Evolutionary conservation across 129 eudicot species (phyloP), one percentile per base, ranked within the genome.

Genomic region (Flaveria bidentis): DNA sequence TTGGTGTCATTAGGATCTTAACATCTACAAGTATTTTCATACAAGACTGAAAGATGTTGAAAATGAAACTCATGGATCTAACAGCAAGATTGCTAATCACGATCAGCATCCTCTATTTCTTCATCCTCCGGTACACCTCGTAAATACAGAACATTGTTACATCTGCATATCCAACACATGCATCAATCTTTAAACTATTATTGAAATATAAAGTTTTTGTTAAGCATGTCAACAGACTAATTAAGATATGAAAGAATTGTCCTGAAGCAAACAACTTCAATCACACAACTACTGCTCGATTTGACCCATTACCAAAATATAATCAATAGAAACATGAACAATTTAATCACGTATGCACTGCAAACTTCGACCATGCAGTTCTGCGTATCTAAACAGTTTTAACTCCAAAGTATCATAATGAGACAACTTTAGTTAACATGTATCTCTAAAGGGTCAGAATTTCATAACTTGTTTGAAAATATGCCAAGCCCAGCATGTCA

Each of bases 91-190:
- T 57, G 25, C 80, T 84, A 88, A 50, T 91, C 91, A 2, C 81
- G 88, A 1, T 91, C 98, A 8, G 89, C 98, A 7, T 93, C 97
- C 73, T 88, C 98, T 58, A 93, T 79, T 49, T 90, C 98, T 67
- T 93, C 98, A 84, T 93, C 98, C 76, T 93, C 98, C 8, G 98
- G 98, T 36, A 93, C 98, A 39, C 98, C 98, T 25, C 97, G 91
- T 44, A 93, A 73, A 75, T 93, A 88, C 46, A 93, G 91, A 72
- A 93, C 98, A 46, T 93, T 93, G 60, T 93, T 93, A 42, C 98
- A 93, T 84, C 98, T 93, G 87, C 75, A 78, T 14, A 86, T 28
- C 11, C 45, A 67, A 25, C 42, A 51, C 13, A 73, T 39, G 12
- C 55, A 2, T 42, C 22, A 77, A 26, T 17, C n/a, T 17, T 76